phyloP scores from a whole-genome alignment of 345 rosid genomes.

The Salix koriyanagi region DNA sequence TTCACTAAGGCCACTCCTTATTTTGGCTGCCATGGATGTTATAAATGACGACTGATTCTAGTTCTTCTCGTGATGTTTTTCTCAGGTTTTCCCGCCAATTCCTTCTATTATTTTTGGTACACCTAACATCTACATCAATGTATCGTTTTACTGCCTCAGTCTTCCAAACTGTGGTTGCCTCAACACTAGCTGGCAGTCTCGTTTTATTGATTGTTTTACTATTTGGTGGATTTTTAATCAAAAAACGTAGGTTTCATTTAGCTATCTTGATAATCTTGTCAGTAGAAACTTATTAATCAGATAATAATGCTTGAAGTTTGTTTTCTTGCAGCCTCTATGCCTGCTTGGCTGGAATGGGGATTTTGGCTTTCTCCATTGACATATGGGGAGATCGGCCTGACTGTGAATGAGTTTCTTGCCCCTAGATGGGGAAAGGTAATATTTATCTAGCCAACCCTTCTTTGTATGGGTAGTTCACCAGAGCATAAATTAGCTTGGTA shows the following conservation, averaged over 20 bases:
- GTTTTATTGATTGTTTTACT: conserved; percentile 34
- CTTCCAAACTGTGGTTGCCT: conserved; percentile 45
- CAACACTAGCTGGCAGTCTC: conserved; percentile 50
- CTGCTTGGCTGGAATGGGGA: conserved; percentile 69
- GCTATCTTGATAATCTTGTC: neutral
- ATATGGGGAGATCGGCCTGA: conserved; percentile 65
- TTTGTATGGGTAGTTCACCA: too few species aligned
- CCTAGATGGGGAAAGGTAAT: conserved; percentile 68
- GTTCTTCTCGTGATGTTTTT: neutral
- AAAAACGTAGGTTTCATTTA: conserved; percentile 36
- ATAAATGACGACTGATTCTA: neutral
- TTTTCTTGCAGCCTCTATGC: conserved; percentile 57
- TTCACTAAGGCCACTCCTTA: neutral
- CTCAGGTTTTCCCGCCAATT: conserved; percentile 66
- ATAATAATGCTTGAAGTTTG: neutral
- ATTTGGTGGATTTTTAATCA: conserved; percentile 62
- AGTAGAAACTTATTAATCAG: neutral
- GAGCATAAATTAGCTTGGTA: too few species aligned
- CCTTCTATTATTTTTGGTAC: conserved; percentile 51
- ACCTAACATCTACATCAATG: conserved; percentile 60
- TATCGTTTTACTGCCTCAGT: conserved; percentile 61
- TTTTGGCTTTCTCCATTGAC: conserved; percentile 70
- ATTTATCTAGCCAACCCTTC: neutral
- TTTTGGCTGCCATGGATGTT: neutral
- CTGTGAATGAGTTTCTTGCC: conserved; percentile 66